Base-by-base conservation (phyloP, 768 basidiomycete species). In the Panaeolus papilionaceus region DNA sequence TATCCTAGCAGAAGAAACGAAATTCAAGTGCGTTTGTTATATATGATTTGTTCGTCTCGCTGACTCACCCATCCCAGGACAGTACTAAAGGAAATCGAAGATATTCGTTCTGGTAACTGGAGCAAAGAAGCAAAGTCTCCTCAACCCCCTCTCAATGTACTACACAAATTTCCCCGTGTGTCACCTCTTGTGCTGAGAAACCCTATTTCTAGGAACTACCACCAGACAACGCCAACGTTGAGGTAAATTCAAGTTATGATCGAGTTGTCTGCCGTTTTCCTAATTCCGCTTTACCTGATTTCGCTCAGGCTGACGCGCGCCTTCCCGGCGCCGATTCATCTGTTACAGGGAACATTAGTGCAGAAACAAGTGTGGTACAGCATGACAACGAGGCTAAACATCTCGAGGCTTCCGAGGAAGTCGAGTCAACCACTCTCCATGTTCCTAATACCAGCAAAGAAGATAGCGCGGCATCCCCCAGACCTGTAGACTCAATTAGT, bases 81-180 rank as follows among this genome's bases (percentile, higher is more conserved):
- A 39, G 81, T 95, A 14, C 83, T 89, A 20, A 78, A 84, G 3
- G 95, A 96, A 77, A 93, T 96, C 54, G 88, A 92, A 62, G 88
- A 88, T 2, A 92, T 95, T 68, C 88, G 89, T 33, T 80, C 84
- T 12, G 93, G 93, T 0, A 77, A 79, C 64, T 88, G 89, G 86
- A 91, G 92, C 71, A 80, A 82, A 62, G 79, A 78, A 70, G 85
- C 91, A 18, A 33, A 58, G 7, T 28, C 54, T 8, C 12, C 54
- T 16, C 26, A 58, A 28, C 12, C 11, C 3, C 26, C n/a, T 12
- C 26, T 3, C 33, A 58, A 58, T 58, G 26, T 58, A 10, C 28
- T 26, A 4, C 47, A 26, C 8, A 1, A 58, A 14, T n/a, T 8
- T 20, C n/a, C 8, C 12, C 28, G 16, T 58, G 14, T 33, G 16